phyloP scores from a whole-genome alignment of 2,329 filamentous ascomycete species.

The Colletotrichum euphorbiae region DNA sequence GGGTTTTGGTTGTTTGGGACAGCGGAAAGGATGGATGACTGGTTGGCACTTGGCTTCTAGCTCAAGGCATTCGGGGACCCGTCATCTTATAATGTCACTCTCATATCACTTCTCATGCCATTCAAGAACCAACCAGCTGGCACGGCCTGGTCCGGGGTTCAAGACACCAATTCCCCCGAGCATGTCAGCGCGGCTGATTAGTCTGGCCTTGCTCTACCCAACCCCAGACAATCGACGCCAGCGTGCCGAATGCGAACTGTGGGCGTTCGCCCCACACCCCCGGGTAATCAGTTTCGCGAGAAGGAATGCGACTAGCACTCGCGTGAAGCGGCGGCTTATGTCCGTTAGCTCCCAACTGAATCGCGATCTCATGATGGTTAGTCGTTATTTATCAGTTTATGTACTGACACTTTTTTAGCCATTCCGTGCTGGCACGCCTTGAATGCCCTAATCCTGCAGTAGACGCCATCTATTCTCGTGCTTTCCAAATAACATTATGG shows the following conservation, averaged over 20 bases:
- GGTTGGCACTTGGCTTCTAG: too few relatives aligned
- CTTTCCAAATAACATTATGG: slow-evolving; percentile 18
- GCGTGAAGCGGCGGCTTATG: background rate
- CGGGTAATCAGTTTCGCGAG: slow-evolving; percentile 20
- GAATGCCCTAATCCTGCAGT: slow-evolving; percentile 4
- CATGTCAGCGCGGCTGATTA: slow-evolving; percentile 18
- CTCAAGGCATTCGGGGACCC: background rate
- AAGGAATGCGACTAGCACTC: slow-evolving; percentile 14
- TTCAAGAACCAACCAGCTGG: background rate
- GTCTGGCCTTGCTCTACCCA: too few relatives aligned
- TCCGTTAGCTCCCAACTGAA: background rate
- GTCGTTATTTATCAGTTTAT: slow-evolving; percentile 16
- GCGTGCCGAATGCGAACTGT: slow-evolving; percentile 24
- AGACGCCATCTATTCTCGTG: slow-evolving; percentile 6
- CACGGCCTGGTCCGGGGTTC: slow-evolving; percentile 4
- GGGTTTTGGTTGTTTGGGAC: too few relatives aligned
- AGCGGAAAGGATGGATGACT: too few relatives aligned
- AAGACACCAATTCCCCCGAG: slow-evolving; percentile 17
- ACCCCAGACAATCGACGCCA: slow-evolving; percentile 3
- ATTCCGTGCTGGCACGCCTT: background rate
- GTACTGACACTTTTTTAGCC: slow-evolving; percentile 1
- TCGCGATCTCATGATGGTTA: background rate
- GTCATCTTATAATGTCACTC: slow-evolving; percentile 24
- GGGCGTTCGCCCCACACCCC: slow-evolving; percentile 2
- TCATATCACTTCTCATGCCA: background rate